Evolutionary conservation across 73 alveolate species (phyloP).

Genomic region (Symbiodinium pilosum): DNA sequence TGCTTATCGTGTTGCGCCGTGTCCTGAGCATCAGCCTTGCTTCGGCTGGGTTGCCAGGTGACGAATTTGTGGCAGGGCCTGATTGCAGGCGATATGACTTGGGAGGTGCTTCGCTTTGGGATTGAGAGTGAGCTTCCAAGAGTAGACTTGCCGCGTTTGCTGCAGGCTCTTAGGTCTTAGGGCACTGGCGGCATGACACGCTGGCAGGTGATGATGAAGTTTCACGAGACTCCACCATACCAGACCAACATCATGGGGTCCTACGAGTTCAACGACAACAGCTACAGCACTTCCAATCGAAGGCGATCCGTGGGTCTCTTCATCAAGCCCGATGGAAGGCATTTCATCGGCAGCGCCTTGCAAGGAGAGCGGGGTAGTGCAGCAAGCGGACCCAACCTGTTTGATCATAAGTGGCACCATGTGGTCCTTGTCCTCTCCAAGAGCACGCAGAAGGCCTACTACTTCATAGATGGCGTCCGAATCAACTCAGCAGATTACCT

Average conservation of each 20-base stretch:
- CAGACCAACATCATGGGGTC: constrained; percentile 17
- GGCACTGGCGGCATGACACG: neutral
- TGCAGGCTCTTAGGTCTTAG: neutral
- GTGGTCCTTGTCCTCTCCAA: neutral
- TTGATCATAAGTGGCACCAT: neutral
- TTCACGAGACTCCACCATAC: neutral
- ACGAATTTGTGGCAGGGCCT: neutral
- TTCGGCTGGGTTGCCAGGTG: neutral
- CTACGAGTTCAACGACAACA: neutral
- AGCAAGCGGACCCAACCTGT: neutral
- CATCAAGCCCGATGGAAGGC: constrained; percentile 5
- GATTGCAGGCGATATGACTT: neutral
- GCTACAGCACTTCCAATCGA: constrained; percentile 6
- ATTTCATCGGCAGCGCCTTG: neutral
- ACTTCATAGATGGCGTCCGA: neutral
- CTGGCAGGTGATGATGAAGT: constrained; percentile 18
- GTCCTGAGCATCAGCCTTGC: too few species aligned
- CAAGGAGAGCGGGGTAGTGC: neutral
- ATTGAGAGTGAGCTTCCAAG: too few species aligned
- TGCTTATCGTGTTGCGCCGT: too few species aligned
- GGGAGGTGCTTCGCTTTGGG: too few species aligned
- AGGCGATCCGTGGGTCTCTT: constrained; percentile 14
- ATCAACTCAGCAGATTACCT: neutral
- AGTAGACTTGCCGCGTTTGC: too few species aligned
- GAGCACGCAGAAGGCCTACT: constrained; percentile 21